Evolutionary conservation across 768 basidiomycete genomes (phyloP), one percentile per base, ranked within the genome.

Genomic region (Xerocomellus chrysenteron): DNA sequence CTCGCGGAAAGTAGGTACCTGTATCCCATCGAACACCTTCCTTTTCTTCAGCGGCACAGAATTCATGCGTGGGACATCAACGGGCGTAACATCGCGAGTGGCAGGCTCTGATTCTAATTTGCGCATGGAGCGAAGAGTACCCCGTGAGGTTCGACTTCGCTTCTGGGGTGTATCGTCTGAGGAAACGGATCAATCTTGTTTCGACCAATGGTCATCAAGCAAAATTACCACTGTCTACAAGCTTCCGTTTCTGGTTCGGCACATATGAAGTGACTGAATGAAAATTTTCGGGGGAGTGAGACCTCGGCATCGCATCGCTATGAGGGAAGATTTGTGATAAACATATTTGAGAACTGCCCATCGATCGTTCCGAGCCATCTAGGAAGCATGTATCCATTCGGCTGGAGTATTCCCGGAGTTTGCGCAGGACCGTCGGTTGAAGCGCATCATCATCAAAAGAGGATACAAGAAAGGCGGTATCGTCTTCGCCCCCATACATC

Each of bases 11-110:
- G 68, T 66, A 17, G 68, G 71, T 16, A 76, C 55, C 19, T 67
- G 62, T 17, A 75, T 56, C 12, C 68, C 67, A 32, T 75, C 72
- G 24, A 75, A 67, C n/a, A 61, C 57, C 48, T 56, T 59, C 45
- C 49, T 59, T 50, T 57, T 68, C 28, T 44, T 58, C 19, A 54
- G 43, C 2, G 70, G 71, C 30, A 62, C 53, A 21, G 75, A 75
- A 33, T 37, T 50, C 28, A 45, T 59, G 41, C 67, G 67, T 28
- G 54, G 56, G 7, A 64, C 47, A 8, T 50, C 33, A 13, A 64
- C 47, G 16, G 61, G 62, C 2, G 70, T 68, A 0, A 64, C 58
- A n/a, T 55, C 54, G 21, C 66, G 61, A 17, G 57, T 68, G 35
- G 50, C 58, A 19, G 74, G 71, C 43, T 73, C 73, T 4, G 74